Evolutionary conservation across 176 grass and related monocot species (phyloP).

Genomic region (Otatea glauca): DNA sequence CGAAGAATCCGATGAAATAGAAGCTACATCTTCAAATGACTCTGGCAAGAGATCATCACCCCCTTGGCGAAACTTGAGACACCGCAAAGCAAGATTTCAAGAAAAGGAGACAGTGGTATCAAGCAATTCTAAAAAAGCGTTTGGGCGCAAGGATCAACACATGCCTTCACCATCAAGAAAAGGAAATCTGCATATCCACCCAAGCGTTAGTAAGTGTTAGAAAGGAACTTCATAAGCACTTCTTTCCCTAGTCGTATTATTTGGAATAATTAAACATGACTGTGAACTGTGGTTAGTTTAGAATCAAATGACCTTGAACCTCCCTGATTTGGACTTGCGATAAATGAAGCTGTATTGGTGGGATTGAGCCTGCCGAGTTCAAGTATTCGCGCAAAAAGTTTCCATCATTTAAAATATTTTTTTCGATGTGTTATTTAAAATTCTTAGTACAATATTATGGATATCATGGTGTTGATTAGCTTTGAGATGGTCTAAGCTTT

Average conservation of each 20-base stretch:
- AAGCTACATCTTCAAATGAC: slow-evolving; percentile 45
- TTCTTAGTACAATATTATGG: neutral
- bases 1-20: slow-evolving; percentile 37
- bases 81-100: neutral
- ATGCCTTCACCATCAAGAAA: slow-evolving; percentile 46
- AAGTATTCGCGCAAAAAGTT: neutral
- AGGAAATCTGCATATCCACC: slow-evolving; percentile 22
- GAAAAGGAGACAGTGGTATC: slow-evolving; percentile 26
- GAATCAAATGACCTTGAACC: neutral
- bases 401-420: neutral
- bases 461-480: neutral
- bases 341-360: slow-evolving; percentile 21
- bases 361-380: neutral
- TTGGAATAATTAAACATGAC: slow-evolving; percentile 14
- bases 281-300: neutral
- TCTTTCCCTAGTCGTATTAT: neutral
- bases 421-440: neutral
- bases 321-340: slow-evolving; percentile 9
- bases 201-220: slow-evolving; percentile 54
- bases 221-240: neutral
- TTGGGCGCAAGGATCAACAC: slow-evolving; percentile 21
- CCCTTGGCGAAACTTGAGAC: slow-evolving; percentile 37
- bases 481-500: neutral
- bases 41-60: slow-evolving; percentile 34
- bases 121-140: slow-evolving; percentile 32